phyloP scores from a whole-genome alignment of 225 moss, liverwort and hornwort species.

The Neckera pumila region DNA sequence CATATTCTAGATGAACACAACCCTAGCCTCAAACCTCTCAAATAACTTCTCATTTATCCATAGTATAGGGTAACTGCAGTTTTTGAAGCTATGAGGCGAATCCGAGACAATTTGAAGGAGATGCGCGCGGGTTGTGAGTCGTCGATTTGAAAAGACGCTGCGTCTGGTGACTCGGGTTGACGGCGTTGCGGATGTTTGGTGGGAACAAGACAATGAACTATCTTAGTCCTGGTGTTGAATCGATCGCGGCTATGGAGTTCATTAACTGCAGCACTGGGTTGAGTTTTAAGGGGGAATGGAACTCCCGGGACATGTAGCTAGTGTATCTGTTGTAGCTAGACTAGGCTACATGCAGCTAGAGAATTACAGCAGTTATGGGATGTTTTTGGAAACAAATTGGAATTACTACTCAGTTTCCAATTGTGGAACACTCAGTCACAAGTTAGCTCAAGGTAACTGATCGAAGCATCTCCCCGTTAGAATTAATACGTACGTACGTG shows the following conservation, averaged over 20 bases:
- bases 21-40: not conserved
- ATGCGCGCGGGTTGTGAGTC: not conserved
- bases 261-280: not conserved
- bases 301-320: too few species aligned
- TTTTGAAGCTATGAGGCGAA: not conserved
- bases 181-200: not conserved
- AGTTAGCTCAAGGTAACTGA: not conserved
- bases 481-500: not conserved
- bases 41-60: not conserved
- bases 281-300: not conserved
- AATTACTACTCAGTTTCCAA: not conserved
- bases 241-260: not conserved
- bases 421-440: not conserved
- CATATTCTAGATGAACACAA: not conserved
- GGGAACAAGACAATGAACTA: not conserved
- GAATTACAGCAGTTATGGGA: not conserved
- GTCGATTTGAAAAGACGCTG: not conserved
- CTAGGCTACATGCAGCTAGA: too few species aligned
- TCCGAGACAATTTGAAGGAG: not conserved
- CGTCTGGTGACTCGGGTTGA: not conserved
- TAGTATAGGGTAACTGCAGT: not conserved
- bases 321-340: too few species aligned
- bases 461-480: not conserved
- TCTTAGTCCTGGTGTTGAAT: not conserved
- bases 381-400: not conserved